Conservation (phyloP, 441 rosid genomes). For the Capsella rubella region DNA sequence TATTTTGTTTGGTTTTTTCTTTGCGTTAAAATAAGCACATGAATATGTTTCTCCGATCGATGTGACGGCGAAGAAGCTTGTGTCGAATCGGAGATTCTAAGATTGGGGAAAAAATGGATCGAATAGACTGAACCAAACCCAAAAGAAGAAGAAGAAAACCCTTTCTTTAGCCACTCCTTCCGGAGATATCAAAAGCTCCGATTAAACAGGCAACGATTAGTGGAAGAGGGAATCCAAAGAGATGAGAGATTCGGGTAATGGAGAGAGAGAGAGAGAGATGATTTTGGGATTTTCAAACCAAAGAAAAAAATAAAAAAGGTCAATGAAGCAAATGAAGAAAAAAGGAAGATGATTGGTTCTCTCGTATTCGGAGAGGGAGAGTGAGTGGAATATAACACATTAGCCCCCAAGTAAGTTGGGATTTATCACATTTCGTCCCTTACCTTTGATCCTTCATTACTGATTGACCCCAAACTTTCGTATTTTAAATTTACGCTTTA, state of each 20-base stretch:
- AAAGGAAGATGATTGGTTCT: conserved; percentile 38
- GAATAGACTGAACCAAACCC: background rate
- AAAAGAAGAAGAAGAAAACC: background rate
- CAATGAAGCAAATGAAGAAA: conserved; percentile 23
- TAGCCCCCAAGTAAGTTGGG: background rate
- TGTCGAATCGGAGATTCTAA: conserved; percentile 29
- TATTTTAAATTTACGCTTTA: too few relatives aligned
- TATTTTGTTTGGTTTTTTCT: background rate
- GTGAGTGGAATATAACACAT: background rate
- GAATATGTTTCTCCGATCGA: background rate
- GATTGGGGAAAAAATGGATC: conserved; percentile 20
- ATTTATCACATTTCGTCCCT: background rate
- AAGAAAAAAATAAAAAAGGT: conserved; percentile 11
- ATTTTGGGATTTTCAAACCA: conserved; percentile 20
- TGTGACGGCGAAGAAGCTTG: conserved; percentile 21
- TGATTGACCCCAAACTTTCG: background rate
- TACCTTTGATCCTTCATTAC: background rate
- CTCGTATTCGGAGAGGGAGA: conserved; percentile 26
- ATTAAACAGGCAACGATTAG: conserved; percentile 31
- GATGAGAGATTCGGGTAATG: conserved; percentile 31
- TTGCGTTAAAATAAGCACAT: background rate
- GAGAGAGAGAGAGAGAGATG: conserved; percentile 4
- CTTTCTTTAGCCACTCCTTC: conserved; percentile 6
- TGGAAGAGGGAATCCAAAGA: conserved; percentile 38
- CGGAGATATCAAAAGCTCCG: conserved; percentile 35